Percentiles rank a stretch among this genome's conserved stretches.
Evolutionary conservation across 441 rosid genomes (phyloP).

Genomic region (Aquilaria agallochum): DNA sequence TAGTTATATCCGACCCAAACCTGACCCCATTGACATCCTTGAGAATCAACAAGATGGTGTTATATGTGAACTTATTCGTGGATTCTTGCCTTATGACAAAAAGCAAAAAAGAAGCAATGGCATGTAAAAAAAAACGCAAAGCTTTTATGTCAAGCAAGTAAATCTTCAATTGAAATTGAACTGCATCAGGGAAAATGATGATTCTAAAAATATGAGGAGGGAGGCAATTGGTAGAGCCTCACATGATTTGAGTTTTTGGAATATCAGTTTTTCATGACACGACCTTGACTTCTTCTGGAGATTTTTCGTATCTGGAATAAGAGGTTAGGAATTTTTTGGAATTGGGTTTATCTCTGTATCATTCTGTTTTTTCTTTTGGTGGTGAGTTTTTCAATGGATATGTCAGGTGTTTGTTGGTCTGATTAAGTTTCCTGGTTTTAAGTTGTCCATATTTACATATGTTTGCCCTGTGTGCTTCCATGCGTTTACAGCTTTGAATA

Average conservation of each 20-base stretch:
- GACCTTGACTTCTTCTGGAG: slow-evolving; percentile 71
- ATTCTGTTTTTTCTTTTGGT: background rate
- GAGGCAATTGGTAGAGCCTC: slow-evolving; percentile 93
- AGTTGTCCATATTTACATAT: too few species aligned
- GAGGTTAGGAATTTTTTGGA: slow-evolving; percentile 47
- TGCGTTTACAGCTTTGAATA: too few species aligned
- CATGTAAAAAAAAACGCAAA: background rate
- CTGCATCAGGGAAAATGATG: slow-evolving; percentile 71
- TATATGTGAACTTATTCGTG: too few species aligned
- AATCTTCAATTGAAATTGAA: background rate
- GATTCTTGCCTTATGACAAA: background rate
- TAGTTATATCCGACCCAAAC: too few species aligned
- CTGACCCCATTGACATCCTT: too few species aligned
- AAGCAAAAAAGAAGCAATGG: background rate
- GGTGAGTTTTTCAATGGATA: background rate
- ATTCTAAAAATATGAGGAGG: slow-evolving; percentile 92
- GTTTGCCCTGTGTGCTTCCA: too few species aligned
- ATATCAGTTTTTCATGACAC: slow-evolving; percentile 94
- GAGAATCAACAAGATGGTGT: too few species aligned
- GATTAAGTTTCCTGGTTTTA: background rate
- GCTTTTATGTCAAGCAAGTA: too few species aligned
- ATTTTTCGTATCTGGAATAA: slow-evolving; percentile 87
- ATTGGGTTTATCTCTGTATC: background rate
- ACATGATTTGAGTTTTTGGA: slow-evolving; percentile 83
- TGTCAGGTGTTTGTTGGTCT: background rate